These are phyloP conservation scores for Oryza meyeriana DNA, from an alignment of 176 grass and related monocot genomes.

Conservation along the genomic window DNA sequence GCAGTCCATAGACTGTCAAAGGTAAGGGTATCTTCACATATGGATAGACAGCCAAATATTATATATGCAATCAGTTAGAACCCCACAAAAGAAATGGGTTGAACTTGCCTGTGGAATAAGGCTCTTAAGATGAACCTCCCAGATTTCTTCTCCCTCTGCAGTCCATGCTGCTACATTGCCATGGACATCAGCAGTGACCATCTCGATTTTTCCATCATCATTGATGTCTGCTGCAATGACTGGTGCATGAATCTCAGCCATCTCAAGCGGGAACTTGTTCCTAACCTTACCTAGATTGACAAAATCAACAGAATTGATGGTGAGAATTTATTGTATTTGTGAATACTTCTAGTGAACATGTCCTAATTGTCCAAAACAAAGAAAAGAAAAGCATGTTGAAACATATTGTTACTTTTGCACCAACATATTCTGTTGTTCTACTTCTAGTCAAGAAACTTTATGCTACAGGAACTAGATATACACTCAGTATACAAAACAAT, in stretches of 20 bases:
- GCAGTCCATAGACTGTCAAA: constrained; percentile 18
- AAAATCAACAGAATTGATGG: constrained; percentile 1
- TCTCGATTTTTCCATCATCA: constrained; percentile 96
- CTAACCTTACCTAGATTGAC: constrained; percentile 66
- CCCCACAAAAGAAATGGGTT: constrained; percentile 5
- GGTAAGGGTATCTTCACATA: background rate
- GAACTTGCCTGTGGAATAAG: constrained; percentile 79
- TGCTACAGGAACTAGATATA: background rate
- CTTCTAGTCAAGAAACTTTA: constrained; percentile 14
- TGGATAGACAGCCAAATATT: constrained; percentile 5
- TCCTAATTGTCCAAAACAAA: background rate
- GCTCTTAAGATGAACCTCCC: constrained; percentile 95
- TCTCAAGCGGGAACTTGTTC: constrained; percentile 89
- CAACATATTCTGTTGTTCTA: constrained; percentile 13
- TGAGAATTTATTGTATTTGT: background rate
- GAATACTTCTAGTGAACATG: background rate
- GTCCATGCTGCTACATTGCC: constrained; percentile 97
- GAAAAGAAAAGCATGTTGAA: background rate
- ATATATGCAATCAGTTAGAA: background rate
- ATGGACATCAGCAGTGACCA: constrained; percentile 84
- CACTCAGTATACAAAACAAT: constrained; percentile 9
- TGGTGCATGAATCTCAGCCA: constrained; percentile 91
- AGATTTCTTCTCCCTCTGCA: constrained; percentile 88
- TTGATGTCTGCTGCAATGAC: constrained; percentile 89
- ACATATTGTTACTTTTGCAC: constrained; percentile 23